phyloP scores from a whole-genome alignment of 768 basidiomycete genomes.

The Agaricus blazei region DNA sequence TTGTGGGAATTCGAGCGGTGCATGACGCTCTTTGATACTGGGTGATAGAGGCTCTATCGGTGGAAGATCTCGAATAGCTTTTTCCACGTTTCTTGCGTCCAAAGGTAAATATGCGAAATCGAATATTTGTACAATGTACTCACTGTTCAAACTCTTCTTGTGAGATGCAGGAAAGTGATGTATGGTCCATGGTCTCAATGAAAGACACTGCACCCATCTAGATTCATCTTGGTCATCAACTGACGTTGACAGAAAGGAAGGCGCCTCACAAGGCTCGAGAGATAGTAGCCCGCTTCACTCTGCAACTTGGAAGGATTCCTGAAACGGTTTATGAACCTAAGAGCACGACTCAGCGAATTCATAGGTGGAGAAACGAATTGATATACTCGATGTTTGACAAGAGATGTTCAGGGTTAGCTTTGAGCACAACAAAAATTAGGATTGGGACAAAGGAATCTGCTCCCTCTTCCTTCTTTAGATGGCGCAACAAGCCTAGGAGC shows the following conservation, averaged over 20 bases:
- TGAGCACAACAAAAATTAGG: conserved; percentile 88
- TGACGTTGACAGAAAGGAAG: neutral
- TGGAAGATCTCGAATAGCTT: conserved; percentile 46
- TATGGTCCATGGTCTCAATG: conserved; percentile 97
- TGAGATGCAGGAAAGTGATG: conserved; percentile 88
- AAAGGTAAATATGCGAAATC: neutral
- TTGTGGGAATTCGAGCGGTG: conserved; percentile 15
- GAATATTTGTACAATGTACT: conserved; percentile 10
- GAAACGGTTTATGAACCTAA: conserved; percentile 93
- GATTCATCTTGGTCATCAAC: neutral
- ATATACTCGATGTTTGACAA: conserved; percentile 93
- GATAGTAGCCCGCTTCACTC: conserved; percentile 95
- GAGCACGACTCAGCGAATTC: neutral
- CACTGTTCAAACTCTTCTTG: conserved; percentile 90
- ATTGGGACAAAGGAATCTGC: conserved; percentile 96
- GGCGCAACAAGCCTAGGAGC: conserved; percentile 78
- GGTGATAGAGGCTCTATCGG: conserved; percentile 36
- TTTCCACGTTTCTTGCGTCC: conserved; percentile 42
- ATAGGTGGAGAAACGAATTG: neutral
- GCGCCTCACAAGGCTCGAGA: conserved; percentile 80
- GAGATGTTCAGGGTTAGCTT: conserved; percentile 90
- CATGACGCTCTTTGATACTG: conserved; percentile 23
- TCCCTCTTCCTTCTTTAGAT: conserved; percentile 77
- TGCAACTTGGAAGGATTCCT: conserved; percentile 85
- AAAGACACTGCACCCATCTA: conserved; percentile 97